Evolutionary conservation across 169 alveolate genomes (phyloP), one percentile per base, ranked within the genome.

Genomic region (Theileria parva): DNA sequence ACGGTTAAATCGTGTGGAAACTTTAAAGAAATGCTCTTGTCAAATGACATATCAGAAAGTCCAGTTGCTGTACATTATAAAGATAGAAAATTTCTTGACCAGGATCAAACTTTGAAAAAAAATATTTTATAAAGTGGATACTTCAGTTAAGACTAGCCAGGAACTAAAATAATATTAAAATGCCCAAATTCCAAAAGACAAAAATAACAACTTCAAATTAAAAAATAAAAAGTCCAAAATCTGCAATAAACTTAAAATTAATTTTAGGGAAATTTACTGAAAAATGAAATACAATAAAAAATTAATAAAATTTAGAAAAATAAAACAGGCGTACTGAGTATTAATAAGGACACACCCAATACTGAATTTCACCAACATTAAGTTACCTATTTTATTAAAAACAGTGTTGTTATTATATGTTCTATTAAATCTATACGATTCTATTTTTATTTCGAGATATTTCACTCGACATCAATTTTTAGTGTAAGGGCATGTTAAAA

Each of bases 1-100:
- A 76, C 32, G 9, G 66, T 13, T 19, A 76, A 23, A 63, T 76
- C 84, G 19, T 80, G 28, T 27, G 80, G 80, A 53, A 30, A 73
- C 34, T 61, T 61, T 2, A 59, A 39, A 6, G 60, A 57, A 59
- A 39, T 53, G 28, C 53, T 17, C 53, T 73, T 73, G 32, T 73
- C 77, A 21, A 73, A 19, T 23, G 64, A 68, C 60, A 68, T 68
- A 19, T 63, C 50, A 63, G 53, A 44, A 44, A 44, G 53, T 44
- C 53, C 53, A 44, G 53, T 44, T 4, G 17, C 17, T 44, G 15
- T 44, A 44, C 53, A 44, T 44, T 7, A 44, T 44, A 44, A 44
- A 44, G 53, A 44, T 4, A 44, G 15, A 13, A 11, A 11, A 13
- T 44, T n/a, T n/a, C 53, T 44, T 11, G 17, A 44, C 12, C 12